phyloP scores from a whole-genome alignment of 768 basidiomycete species.

The Dacryopinax spathularia region DNA sequence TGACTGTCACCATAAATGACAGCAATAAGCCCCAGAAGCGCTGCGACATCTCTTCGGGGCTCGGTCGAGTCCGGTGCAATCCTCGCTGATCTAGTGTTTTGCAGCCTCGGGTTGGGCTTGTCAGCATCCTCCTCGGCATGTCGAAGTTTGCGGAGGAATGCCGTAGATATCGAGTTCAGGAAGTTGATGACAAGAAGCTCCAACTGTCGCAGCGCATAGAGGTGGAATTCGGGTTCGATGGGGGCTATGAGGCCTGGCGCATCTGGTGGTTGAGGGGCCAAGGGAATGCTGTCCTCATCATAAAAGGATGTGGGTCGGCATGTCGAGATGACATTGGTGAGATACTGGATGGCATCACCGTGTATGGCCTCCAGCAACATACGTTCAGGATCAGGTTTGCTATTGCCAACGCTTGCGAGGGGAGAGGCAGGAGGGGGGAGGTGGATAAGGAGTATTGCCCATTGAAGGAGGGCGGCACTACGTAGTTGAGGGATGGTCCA shows the following conservation, averaged over 20 bases:
- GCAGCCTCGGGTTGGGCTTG: conserved; percentile 44
- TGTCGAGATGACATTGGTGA: conserved; percentile 36
- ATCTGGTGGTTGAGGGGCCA: conserved; percentile 23
- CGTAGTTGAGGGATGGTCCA: conserved; percentile 65
- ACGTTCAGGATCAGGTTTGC: conserved; percentile 58
- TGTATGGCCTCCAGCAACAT: conserved; percentile 75
- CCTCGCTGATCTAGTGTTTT: conserved; percentile 27
- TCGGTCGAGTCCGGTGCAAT: conserved; percentile 23
- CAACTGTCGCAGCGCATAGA: conserved; percentile 44
- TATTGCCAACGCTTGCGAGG: conserved; percentile 39
- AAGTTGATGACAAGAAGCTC: conserved; percentile 55
- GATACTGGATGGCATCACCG: conserved; percentile 63
- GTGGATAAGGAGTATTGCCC: conserved; percentile 74
- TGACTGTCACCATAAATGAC: conserved; percentile 62
- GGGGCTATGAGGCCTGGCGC: conserved; percentile 5
- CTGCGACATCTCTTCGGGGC: conserved; percentile 72
- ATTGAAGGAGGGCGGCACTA: conserved; percentile 63
- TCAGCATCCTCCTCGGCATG: conserved; percentile 76
- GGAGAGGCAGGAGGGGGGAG: conserved; percentile 52
- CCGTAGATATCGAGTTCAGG: conserved; percentile 20
- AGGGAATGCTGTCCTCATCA: conserved; percentile 16
- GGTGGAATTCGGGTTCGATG: conserved; percentile 34
- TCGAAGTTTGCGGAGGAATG: conserved; percentile 40
- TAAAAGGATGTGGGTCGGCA: conserved; percentile 2
- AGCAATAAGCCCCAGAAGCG: conserved; percentile 71